Base-by-base conservation (phyloP, 2,329 filamentous ascomycete genomes). In the Botrytis tulipae region DNA sequence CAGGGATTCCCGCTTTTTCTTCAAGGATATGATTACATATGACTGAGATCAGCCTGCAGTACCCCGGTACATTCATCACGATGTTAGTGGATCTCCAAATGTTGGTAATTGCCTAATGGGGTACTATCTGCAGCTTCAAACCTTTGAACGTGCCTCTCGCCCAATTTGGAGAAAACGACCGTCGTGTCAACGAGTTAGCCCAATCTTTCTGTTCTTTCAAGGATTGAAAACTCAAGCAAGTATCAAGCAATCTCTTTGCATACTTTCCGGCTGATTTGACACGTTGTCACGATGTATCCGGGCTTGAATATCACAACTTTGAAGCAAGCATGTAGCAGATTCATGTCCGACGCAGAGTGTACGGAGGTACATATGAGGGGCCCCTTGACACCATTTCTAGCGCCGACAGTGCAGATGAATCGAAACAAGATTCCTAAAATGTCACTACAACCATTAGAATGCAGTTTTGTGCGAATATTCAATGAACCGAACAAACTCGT, bases 1-100 rank as follows among this genome's bases (percentile, higher is more conserved):
- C 65, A 68, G 35, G 65, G 65, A 68, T 57, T 40, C 65, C n/a
- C 46, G 8, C 65, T 54, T 42, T 37, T 54, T 42, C 70, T 59
- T 72, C 62, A 37, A 68, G 70, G 70, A 60, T 72, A 16, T 57
- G 46, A 57, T 42, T 40, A 35, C 61, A 63, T 32, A 59, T 66
- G 29, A 37, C 67, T 68, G 61, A 72, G 62, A 72, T 68, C 61
- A 72, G 70, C 62, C 62, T 72, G 70, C 51, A 72, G 40, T 46
- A 68, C 59, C 70, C 70, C 37, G 51, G 70, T 68, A 48, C 61
- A 37, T 60, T 48, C 22, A 51, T 60, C 54, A 72, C 70, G 44
- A 71, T 65, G 35, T 35, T 66, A 72, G 70, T 63, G 54, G 32
- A 63, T 51, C 59, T 42, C 20, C 32, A 63, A 37, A 66, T 42